Evolutionary conservation across 306 rosid genomes (phyloP), one percentile per base, ranked within the genome.

Genomic region (Medicago lupulina): DNA sequence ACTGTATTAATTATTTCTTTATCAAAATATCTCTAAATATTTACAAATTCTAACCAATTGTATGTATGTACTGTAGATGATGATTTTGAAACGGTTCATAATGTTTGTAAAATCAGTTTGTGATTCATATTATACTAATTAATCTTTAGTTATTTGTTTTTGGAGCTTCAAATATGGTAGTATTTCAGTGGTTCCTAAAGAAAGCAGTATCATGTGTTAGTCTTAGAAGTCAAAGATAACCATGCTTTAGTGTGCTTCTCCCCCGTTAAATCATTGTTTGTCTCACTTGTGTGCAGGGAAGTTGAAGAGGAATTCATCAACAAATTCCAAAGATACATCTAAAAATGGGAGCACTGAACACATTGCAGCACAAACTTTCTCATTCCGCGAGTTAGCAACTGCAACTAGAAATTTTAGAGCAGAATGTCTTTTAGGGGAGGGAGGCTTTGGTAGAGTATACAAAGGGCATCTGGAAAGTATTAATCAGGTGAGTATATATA

Each of bases 361-460:
- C 84, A 92, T 95, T 68, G 89, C 94, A 51, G 97, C 98, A 34
- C 96, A 95, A 84, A 92, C 83, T 46, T 95, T 95, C 78, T 63
- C 90, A 40, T 95, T 92, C 81, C 97, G 97, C 11, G 98, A 92
- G 78, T 79, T 95, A 90, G 97, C 96, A 17, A 82, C 85, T 50
- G 97, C 98, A 49, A 88, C 98, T 78, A 95, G 88, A 82, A 92
- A 95, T 79, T 95, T 95, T 71, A 86, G 92, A 80, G 77, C 89
- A 1, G 97, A 92, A 28, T 88, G 96, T 75, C 88, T 87, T 51
- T 60, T 95, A 83, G 97, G 98, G 0, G 97, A 90, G 80, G 98
- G 98, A 38, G 97, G 97, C 50, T 95, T 95, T 77, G 98, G 98
- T 73, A 87, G 92, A 85, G 97, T 90, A 23, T 95, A 89, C 80